These are phyloP conservation scores for Trifolium subterraneum DNA, from an alignment of 306 rosid genomes.

Conservation along the genomic window DNA sequence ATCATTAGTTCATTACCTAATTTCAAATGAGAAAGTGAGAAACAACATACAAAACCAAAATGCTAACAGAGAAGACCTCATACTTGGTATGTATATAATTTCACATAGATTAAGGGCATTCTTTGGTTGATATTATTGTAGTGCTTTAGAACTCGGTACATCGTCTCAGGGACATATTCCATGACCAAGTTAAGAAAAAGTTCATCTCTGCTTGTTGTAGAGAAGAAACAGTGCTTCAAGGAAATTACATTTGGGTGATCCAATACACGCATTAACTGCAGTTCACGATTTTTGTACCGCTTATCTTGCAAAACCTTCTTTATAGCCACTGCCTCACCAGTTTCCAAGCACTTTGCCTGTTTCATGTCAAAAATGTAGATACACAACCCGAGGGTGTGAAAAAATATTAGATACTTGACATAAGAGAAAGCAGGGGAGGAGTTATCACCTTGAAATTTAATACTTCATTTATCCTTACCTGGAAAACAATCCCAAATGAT, in stretches of 20 bases:
- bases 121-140: constrained; percentile 80
- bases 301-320: constrained; percentile 93
- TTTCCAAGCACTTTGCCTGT: constrained; percentile 91
- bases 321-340: constrained; percentile 87
- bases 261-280: constrained; percentile 95
- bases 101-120: constrained; percentile 92
- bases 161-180: constrained; percentile 94
- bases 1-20: constrained; percentile 32
- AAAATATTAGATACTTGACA: constrained; percentile 43
- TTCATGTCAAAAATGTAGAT: constrained; percentile 34
- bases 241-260: constrained; percentile 90
- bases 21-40: constrained; percentile 17
- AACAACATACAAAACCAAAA: constrained; percentile 17
- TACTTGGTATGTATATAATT: constrained; percentile 94
- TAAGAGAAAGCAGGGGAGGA: constrained; percentile 17
- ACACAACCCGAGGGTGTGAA: constrained; percentile 8
- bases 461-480: constrained; percentile 59
- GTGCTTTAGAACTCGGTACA: constrained; percentile 81
- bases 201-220: constrained; percentile 85
- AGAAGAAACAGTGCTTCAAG: constrained; percentile 86
- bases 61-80: constrained; percentile 36
- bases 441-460: constrained; percentile 19
- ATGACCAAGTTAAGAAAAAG: constrained; percentile 88
- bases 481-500: constrained; percentile 93
- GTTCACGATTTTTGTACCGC: constrained; percentile 89